Conservation (phyloP, 2,329 filamentous ascomycete genomes). For the Stemphylium beticola region DNA sequence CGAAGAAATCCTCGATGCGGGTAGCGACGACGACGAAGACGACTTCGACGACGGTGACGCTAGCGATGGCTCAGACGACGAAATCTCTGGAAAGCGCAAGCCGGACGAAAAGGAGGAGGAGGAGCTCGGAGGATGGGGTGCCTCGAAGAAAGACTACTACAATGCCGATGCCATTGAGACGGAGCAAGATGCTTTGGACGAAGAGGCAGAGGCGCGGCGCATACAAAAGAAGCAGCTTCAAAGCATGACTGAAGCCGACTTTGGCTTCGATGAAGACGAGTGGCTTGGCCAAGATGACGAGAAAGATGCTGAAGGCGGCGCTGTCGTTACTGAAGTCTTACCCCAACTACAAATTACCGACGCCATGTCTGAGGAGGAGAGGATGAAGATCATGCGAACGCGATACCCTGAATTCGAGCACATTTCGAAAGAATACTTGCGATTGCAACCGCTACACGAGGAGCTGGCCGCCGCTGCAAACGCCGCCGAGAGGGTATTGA, state of each 20-base stretch:
- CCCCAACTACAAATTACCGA: constrained; percentile 82
- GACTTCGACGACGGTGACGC: constrained; percentile 48
- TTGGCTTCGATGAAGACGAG: constrained; percentile 87
- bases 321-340: constrained; percentile 83
- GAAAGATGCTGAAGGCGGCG: constrained; percentile 54
- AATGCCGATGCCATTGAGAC: constrained; percentile 79
- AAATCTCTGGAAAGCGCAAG: constrained; percentile 37
- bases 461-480: constrained; percentile 65
- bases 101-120: constrained; percentile 61
- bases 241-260: constrained; percentile 89
- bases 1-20: constrained; percentile 66
- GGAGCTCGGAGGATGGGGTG: constrained; percentile 79
- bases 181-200: constrained; percentile 79
- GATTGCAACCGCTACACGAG: constrained; percentile 68
- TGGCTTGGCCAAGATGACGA: constrained; percentile 68
- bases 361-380: constrained; percentile 77
- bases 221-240: constrained; percentile 90
- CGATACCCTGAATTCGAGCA: constrained; percentile 93
- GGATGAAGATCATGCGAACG: constrained; percentile 74
- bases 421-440: constrained; percentile 77
- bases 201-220: constrained; percentile 87
- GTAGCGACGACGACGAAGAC: constrained; percentile 50
- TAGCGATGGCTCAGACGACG: constrained; percentile 42
- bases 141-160: constrained; percentile 90
- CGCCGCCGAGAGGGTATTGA: constrained; percentile 57